Conservation (phyloP, 306 rosid species). For the Crataegus laevigata region DNA sequence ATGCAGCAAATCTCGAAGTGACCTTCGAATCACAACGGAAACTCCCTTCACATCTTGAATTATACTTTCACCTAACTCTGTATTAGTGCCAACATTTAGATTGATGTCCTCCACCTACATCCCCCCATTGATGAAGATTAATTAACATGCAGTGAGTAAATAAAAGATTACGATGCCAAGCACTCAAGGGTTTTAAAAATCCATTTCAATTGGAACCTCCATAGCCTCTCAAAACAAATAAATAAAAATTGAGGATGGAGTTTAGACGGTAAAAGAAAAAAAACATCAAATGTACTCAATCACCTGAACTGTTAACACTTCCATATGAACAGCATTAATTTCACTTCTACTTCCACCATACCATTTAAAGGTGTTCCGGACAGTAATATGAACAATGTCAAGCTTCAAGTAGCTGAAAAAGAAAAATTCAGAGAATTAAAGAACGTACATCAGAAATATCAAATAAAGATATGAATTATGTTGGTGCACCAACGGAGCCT, state of each 20-base stretch:
- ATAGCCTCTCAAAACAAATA: background rate
- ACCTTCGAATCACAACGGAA: constrained; percentile 70
- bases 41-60: constrained; percentile 87
- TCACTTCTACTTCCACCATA: constrained; percentile 76
- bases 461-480: background rate
- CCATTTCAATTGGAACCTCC: constrained; percentile 6
- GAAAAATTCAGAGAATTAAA: constrained; percentile 24
- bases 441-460: background rate
- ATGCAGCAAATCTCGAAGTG: constrained; percentile 73
- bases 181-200: background rate
- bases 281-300: background rate
- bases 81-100: constrained; percentile 81
- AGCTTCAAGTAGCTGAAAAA: constrained; percentile 85
- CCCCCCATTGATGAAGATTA: constrained; percentile 12
- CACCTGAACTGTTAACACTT: constrained; percentile 65
- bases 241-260: background rate
- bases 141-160: background rate
- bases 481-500: background rate
- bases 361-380: constrained; percentile 80
- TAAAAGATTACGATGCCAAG: background rate
- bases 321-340: constrained; percentile 80
- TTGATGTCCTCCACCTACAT: constrained; percentile 84
- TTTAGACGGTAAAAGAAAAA: background rate
- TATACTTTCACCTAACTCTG: constrained; percentile 77
- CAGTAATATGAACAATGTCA: constrained; percentile 88